Conservation (phyloP, 345 rosid species). For the Adansonia digitata region DNA sequence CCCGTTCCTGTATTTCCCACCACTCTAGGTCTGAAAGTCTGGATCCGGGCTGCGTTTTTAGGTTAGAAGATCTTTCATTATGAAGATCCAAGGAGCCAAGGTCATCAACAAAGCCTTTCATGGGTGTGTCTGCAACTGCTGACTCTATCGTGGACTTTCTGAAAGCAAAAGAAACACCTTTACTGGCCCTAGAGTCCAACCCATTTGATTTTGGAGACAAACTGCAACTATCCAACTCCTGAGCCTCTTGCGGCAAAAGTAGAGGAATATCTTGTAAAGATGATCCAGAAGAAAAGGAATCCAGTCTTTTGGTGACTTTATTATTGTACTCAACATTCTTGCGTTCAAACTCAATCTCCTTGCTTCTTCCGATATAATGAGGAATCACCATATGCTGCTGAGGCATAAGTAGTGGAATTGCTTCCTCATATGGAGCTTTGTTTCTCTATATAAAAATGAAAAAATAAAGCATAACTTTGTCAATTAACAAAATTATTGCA, state of each 20-base stretch:
- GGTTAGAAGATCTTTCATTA: constrained; percentile 24
- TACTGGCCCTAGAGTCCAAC: constrained; percentile 29
- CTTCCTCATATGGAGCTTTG: constrained; percentile 92
- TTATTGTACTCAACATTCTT: constrained; percentile 39
- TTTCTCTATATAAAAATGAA: constrained; percentile 49
- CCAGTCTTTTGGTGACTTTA: constrained; percentile 50
- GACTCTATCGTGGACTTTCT: constrained; percentile 56
- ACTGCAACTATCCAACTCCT: constrained; percentile 42
- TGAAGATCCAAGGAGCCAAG: constrained; percentile 32
- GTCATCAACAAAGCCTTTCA: constrained; percentile 91
- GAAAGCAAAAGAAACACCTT: constrained; percentile 50
- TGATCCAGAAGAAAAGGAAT: constrained; percentile 74
- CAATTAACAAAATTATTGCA: neutral
- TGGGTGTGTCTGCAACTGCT: constrained; percentile 53
- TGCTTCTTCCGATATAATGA: constrained; percentile 75
- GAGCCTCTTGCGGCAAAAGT: constrained; percentile 83
- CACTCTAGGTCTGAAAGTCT: constrained; percentile 57
- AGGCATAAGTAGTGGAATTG: constrained; percentile 95
- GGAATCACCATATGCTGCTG: constrained; percentile 99
- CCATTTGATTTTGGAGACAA: constrained; percentile 39
- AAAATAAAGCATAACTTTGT: constrained; percentile 13
- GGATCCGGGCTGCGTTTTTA: constrained; percentile 28
- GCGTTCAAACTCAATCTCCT: constrained; percentile 40
- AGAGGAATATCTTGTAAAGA: constrained; percentile 88
- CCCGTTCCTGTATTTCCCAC: constrained; percentile 91